Base-by-base conservation (phyloP, 768 basidiomycete genomes). In the Lactifluus pinguis region DNA sequence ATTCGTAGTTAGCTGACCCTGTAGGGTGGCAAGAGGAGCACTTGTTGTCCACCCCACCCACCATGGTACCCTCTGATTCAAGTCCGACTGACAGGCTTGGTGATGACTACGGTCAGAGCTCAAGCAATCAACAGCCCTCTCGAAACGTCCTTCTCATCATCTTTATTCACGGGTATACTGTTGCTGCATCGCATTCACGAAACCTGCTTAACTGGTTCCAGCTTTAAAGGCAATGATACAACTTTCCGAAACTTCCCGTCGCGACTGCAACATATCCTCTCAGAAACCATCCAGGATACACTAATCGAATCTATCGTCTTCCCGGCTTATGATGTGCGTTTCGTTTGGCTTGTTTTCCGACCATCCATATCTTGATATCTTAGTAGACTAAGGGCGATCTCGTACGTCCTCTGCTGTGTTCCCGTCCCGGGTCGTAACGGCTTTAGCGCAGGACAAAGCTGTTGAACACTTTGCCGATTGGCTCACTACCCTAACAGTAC, bases 401-500 rank as follows among this genome's bases (percentile, higher is more conserved):
- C 72, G 92, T 94, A 69, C 66, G 84, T 76, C 29, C 25, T 44
- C 11, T 51, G 15, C 19, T 21, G 7, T 45, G 53, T 38, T 38
- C 52, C 57, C 49, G 53, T 21, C 44, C 11, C 29, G 29, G 19
- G 15, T 41, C 30, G 42, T 49, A 53, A 63, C 53, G 15, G 21
- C 29, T 49, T 53, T 19, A 51, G 63, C 19, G 8, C 13, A 55
- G 55, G 57, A 54, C 59, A 60, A 54, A 69, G 92, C 94, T 14
- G 87, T 93, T 3, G 81, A 86, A 34, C 82, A 83, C 8, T 95
- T 97, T 71, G 83, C 91, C 8, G 93, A 95, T 69, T 97, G 94
- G 95, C 80, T 97, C 47, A 88, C 91, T 0, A 87, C 83, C n/a
- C 73, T 91, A 21, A 90, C 88, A 5, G 87, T 95, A n/a, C 81